phyloP scores from a whole-genome alignment of 208 protist species.

The Acanthamoeba lenticulata region DNA sequence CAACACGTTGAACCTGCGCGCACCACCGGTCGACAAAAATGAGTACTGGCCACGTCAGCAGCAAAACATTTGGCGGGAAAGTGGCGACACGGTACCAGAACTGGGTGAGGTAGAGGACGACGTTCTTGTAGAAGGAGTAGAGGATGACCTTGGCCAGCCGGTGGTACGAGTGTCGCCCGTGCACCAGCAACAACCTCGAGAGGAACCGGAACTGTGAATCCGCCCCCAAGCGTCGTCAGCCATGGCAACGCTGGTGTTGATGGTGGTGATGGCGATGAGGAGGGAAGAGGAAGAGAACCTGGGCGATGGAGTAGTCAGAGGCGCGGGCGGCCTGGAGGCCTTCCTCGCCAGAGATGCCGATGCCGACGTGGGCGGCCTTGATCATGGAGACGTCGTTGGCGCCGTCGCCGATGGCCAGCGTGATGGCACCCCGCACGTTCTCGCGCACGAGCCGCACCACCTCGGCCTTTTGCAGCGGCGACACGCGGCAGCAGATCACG shows the following conservation, averaged over 20 bases:
- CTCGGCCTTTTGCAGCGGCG: conserved; percentile 72
- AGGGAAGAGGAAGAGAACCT: conserved; percentile 85
- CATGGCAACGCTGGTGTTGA: conserved; percentile 47
- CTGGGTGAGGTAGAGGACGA: conserved; percentile 87
- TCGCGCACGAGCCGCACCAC: conserved; percentile 79
- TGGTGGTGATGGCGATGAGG: conserved; percentile 66
- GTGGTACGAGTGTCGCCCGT: conserved; percentile 85
- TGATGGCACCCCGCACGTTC: conserved; percentile 9
- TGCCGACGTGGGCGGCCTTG: conserved; percentile 84
- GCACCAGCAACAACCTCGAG: conserved; percentile 92
- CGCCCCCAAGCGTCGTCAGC: no score
- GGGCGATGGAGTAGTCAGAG: conserved; percentile 86
- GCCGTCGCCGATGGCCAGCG: conserved; percentile 87
- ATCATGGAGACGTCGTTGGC: conserved; percentile 91
- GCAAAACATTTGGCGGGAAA: not conserved
- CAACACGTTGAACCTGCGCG: conserved; percentile 91
- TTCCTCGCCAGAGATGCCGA: conserved; percentile 89
- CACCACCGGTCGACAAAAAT: not conserved
- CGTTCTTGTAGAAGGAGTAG: conserved; percentile 97
- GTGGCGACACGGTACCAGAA: conserved; percentile 85
- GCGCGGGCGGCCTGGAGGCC: conserved; percentile 85
- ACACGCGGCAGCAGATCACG: conserved; percentile 75
- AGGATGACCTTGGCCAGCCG: conserved; percentile 92
- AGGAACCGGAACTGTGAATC: conserved; percentile 89
- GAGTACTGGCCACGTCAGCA: not conserved